A percentile compares a stretch with the other conserved stretches of the same genome.
Conservation (phyloP, 257 asterid species). For the Solanum clarkiae region DNA sequence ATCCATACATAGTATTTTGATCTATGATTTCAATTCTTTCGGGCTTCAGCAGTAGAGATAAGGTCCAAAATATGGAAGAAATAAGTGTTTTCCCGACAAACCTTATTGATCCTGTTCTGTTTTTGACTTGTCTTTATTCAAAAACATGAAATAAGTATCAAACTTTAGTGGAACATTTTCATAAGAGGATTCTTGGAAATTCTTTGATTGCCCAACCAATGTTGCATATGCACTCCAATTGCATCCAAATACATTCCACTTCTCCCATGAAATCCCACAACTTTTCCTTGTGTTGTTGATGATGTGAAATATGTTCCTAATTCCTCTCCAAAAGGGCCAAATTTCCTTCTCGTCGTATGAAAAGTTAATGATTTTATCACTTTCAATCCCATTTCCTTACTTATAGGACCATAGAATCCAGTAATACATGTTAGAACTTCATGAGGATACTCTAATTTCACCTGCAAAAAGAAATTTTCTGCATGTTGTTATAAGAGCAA, state of each 20-base stretch:
- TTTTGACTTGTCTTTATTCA: not conserved
- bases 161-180: constrained; percentile 33
- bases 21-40: too few species aligned
- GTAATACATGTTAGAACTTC: constrained; percentile 61
- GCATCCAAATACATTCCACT: constrained; percentile 69
- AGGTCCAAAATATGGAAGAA: too few species aligned
- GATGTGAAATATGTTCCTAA: constrained; percentile 53
- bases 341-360: constrained; percentile 38
- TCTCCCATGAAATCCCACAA: constrained; percentile 79
- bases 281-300: constrained; percentile 67
- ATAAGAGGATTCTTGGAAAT: constrained; percentile 24
- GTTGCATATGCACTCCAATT: constrained; percentile 85
- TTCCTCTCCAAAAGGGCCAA: constrained; percentile 72
- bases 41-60: too few species aligned
- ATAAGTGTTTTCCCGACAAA: not conserved
- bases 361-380: constrained; percentile 58
- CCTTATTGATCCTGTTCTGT: not conserved
- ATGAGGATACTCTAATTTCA: constrained; percentile 55
- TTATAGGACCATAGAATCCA: constrained; percentile 48
- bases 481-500: not conserved
- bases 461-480: constrained; percentile 17
- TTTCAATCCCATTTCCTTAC: constrained; percentile 27
- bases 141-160: not conserved
- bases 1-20: too few species aligned
- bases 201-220: constrained; percentile 67